Base-by-base conservation (phyloP, 2,329 filamentous ascomycete species). In the Aspergillus persii region DNA sequence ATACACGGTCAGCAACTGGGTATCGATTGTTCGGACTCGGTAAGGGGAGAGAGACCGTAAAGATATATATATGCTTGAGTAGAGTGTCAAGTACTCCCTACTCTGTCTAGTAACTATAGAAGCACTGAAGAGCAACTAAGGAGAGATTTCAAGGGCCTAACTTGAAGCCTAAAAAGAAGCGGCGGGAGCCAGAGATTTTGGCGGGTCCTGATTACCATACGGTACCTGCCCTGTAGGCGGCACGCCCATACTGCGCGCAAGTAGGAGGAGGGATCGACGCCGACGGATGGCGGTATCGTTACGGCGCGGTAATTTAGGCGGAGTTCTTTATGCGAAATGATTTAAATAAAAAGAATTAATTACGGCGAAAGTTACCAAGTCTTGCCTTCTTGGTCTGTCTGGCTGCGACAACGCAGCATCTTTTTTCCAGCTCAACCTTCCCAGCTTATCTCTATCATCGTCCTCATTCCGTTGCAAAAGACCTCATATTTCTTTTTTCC, bases 161-260 rank as follows among this genome's bases (percentile, higher is more conserved):
- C 52, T 59, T 59, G 59, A 63, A 63, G 67, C 60, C 62, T 66
- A 67, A 68, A 64, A 66, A 69, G 62, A 64, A 62, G 63, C 62
- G 63, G 60, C 61, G 65, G 61, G 61, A 67, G 54, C 54, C 33
- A 36, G 36, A 41, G 12, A 54, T 52, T 60, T 62, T 57, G 60
- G 53, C 52, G 61, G 61, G 36, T 41, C 60, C 56, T 60, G 56
- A 64, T 58, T 51, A 31, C 39, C 31, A 18, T n/a, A 36, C 33
- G 39, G 11, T 65, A 63, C 63, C 58, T 60, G 36, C 49, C 33
- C 47, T 26, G 23, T 50, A 4, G 18, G 50, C 52, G 61, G 48
- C 47, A 39, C 36, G n/a, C 49, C 29, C 61, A 61, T 61, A 62
- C 56, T 53, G 46, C 18, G 33, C 29, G 33, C 54, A 63, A 63